Base-by-base conservation (phyloP, 2,329 filamentous ascomycete genomes). In the Beauveria caledonica region DNA sequence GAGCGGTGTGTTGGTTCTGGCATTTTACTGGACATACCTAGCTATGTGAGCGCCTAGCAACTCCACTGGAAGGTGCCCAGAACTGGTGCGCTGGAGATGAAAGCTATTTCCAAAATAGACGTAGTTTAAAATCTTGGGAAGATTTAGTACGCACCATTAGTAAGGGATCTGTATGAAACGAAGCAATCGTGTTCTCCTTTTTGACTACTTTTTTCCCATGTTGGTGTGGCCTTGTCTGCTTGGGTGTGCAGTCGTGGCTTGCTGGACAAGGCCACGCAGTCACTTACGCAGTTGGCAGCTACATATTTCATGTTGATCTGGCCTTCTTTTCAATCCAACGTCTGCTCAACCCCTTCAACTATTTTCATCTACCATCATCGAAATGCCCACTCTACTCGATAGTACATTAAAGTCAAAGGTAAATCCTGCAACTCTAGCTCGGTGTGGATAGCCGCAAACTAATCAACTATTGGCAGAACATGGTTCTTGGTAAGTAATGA, bases 321-420 rank as follows among this genome's bases (percentile, higher is more conserved):
- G 29, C 42, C 15, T 19, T 23, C 25, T 11, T 5, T 29, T 2
- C 2, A 8, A 33, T 39, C 10, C 9, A 13, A 33, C 54, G 6
- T 25, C 4, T 23, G 3, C 19, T 27, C 54, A 49, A 11, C 15
- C 29, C 23, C 48, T 53, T 19, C 10, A 25, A 56, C 17, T 50
- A 6, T 27, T 10, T 36, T 45, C 53, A 36, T 36, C 13, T 36
- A 45, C n/a, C 15, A 39, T 23, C 36, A 45, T 58, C 65, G 80
- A 70, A 9, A 89, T 89, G 87, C 85, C 86, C 54, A 91, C 87
- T 61, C 79, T 81, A 33, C 72, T 91, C 3, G 88, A 91, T 69
- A 83, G 80, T 71, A 85, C 83, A 10, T 76, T 90, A 75, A 86
- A 81, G 67, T 90, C 87, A 59, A 87, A 86, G 78, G 87, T 88